These are phyloP conservation scores for Acanthamoeba rhysodes DNA, from an alignment of 208 protist species.

Conservation along the genomic window DNA sequence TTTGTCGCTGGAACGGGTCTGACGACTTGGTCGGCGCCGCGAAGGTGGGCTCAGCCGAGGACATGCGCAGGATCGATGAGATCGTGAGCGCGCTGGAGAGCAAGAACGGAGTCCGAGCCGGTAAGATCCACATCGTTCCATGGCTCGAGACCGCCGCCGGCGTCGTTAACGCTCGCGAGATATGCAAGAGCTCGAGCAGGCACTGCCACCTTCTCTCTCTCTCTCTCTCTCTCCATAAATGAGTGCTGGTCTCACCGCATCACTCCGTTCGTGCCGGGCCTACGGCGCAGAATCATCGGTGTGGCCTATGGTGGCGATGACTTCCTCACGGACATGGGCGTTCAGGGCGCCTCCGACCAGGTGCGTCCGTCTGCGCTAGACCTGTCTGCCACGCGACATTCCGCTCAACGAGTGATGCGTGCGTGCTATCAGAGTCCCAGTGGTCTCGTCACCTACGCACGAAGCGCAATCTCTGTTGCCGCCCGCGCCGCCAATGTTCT, in stretches of 20 bases:
- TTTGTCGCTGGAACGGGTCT: background rate
- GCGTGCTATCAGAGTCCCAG: background rate
- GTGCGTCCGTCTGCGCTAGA: background rate
- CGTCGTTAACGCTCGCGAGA: slow-evolving; percentile 57
- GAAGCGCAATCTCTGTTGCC: slow-evolving; percentile 46
- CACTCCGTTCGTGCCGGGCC: background rate
- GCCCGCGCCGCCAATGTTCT: slow-evolving; percentile 61
- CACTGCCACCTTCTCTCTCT: background rate
- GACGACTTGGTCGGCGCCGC: background rate
- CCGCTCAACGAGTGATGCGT: background rate
- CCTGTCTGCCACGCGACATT: background rate
- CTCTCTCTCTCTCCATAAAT: background rate
- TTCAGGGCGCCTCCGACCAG: slow-evolving; percentile 58
- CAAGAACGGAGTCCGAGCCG: background rate
- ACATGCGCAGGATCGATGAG: slow-evolving; percentile 49
- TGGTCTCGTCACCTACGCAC: slow-evolving; percentile 16
- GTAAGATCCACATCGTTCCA: slow-evolving; percentile 29
- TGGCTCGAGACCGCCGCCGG: slow-evolving; percentile 70
- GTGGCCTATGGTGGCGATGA: slow-evolving; percentile 72
- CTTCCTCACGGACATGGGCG: slow-evolving; percentile 75
- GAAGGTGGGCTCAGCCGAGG: slow-evolving; percentile 41
- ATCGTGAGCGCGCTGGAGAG: slow-evolving; percentile 3
- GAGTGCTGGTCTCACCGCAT: background rate
- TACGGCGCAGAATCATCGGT: background rate
- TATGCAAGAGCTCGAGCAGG: slow-evolving; percentile 44